phyloP scores from a whole-genome alignment of 2,329 filamentous ascomycete species.

The Thermomyces lanuginosus region DNA sequence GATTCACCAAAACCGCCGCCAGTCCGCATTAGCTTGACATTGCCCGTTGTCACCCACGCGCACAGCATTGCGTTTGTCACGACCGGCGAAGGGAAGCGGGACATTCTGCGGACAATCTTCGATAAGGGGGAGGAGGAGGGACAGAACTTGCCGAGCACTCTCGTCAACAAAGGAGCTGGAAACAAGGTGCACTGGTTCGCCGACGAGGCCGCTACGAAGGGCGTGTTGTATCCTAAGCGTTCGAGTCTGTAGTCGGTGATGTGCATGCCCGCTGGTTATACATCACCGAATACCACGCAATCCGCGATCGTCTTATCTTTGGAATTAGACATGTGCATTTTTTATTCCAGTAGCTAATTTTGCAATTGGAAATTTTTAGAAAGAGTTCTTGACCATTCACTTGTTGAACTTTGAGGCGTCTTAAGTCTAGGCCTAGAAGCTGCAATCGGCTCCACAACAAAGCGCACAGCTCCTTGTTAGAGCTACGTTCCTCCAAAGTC shows the following conservation, averaged over 20 bases:
- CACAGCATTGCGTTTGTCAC: conserved; percentile 81
- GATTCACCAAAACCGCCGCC: conserved; percentile 92
- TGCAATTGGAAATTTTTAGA: too few relatives aligned
- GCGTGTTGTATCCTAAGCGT: conserved; percentile 64
- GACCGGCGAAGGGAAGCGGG: conserved; percentile 77
- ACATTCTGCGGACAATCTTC: conserved; percentile 83
- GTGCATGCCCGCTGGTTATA: too few relatives aligned
- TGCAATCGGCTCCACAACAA: too few relatives aligned
- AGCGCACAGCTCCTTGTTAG: too few relatives aligned
- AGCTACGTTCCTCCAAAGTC: too few relatives aligned
- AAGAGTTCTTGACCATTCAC: too few relatives aligned
- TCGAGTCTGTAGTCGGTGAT: conserved; percentile 38
- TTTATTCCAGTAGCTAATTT: too few relatives aligned
- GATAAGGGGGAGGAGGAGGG: conserved; percentile 60
- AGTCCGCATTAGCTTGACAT: conserved; percentile 74
- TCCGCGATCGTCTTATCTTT: too few relatives aligned
- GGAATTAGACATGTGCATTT: too few relatives aligned
- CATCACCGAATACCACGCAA: too few relatives aligned
- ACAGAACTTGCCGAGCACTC: conserved; percentile 58
- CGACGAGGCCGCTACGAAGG: conserved; percentile 69
- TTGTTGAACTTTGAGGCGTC: too few relatives aligned
- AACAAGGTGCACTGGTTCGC: conserved; percentile 94
- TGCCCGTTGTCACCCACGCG: conserved; percentile 79
- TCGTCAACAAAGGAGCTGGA: conserved; percentile 70
- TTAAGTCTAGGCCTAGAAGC: too few relatives aligned